Conservation (phyloP, 140 eudicot species). For the Bidens hawaiensis region DNA sequence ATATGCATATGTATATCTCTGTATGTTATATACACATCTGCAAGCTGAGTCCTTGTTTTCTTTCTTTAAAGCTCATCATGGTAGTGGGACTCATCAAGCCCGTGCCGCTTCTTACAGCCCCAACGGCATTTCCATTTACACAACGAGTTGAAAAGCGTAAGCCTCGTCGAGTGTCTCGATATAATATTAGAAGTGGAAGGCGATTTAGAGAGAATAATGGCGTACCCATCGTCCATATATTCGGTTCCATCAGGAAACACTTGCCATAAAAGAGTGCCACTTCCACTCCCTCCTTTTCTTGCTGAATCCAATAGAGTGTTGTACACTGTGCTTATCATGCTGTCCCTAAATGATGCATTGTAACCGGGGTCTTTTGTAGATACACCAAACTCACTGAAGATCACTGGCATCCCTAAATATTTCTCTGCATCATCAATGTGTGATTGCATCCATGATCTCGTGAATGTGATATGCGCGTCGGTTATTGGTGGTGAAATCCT, state of each 20-base stretch:
- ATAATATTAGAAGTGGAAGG: constrained; percentile 58
- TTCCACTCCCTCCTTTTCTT: constrained; percentile 86
- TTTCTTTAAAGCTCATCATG: constrained; percentile 51
- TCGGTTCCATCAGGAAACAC: constrained; percentile 96
- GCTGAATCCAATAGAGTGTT: constrained; percentile 58
- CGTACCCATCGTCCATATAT: constrained; percentile 94
- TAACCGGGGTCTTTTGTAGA: constrained; percentile 72
- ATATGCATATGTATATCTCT: neutral
- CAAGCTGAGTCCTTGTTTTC: neutral
- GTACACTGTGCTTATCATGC: constrained; percentile 60
- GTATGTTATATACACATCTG: neutral
- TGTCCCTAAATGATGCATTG: constrained; percentile 54
- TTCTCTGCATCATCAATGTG: constrained; percentile 94
- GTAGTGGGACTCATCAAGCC: constrained; percentile 16
- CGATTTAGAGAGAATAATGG: constrained; percentile 65
- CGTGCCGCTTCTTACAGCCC: constrained; percentile 87
- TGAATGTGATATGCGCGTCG: constrained; percentile 51
- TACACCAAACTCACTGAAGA: constrained; percentile 80
- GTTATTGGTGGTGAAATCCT: constrained; percentile 77
- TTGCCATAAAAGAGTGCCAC: constrained; percentile 90
- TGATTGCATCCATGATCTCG: constrained; percentile 81
- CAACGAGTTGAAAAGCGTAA: constrained; percentile 48
- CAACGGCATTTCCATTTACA: constrained; percentile 81
- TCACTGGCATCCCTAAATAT: constrained; percentile 77
- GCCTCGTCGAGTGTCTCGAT: constrained; percentile 70